Evolutionary conservation across 2,329 filamentous ascomycete genomes (phyloP), one percentile per base, ranked within the genome.

Genomic region (Neopestalotiopsis rosae): DNA sequence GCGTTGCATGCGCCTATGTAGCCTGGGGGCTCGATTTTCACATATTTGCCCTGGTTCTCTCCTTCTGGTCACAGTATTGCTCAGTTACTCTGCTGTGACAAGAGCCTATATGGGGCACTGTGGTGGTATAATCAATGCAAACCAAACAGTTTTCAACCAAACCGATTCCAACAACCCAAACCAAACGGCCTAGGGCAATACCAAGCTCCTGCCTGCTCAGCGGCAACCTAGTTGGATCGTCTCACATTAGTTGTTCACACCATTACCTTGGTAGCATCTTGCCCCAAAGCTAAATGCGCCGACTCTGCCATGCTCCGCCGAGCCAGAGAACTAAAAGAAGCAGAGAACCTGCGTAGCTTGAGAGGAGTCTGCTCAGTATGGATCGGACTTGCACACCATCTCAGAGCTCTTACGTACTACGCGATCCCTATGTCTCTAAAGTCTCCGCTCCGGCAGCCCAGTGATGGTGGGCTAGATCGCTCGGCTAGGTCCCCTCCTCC

Each of bases 381-480:
- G 34, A 38, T 38, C 34, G 34, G 34, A 38, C n/a, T 57, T 34
- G 13, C 42, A 66, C 63, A 66, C 63, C 63, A 66, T 34, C 63
- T 20, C 32, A 58, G 45, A 56, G 63, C 42, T 56, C 52, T 66
- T 58, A 66, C 63, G 63, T 66, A 66, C 63, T 66, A 49, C 42
- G 49, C 63, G 13, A 34, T 56, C 28, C 28, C 59, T 62, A 62
- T 62, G 34, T 20, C 32, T 62, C 34, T 30, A 9, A 38, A 30
- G 59, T 62, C 59, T 62, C 59, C 59, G 59, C 59, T 62, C 32
- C 34, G 59, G 57, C 57, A 30, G 10, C 20, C 30, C 57, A 28
- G 24, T 49, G 63, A 34, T 57, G 63, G 63, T 38, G 49, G 42
- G 42, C 63, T 56, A 66, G 49, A 38, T 58, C 49, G 32, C 34